phyloP scores from a whole-genome alignment of 2,329 filamentous ascomycete species.

The Fusarium decemcellulare region DNA sequence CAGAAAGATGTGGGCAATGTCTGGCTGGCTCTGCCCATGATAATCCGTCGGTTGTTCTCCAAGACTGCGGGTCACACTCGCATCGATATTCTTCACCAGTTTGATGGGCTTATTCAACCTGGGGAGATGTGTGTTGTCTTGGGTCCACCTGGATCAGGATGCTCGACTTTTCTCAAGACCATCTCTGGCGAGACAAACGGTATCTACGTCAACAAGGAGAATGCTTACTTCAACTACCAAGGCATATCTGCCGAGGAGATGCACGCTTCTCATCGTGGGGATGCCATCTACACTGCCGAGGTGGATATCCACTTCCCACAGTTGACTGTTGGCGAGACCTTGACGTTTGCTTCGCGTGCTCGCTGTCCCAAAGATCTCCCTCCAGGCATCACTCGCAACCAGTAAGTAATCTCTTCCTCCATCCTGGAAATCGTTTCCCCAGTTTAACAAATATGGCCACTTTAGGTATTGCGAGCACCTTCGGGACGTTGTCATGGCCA shows the following conservation, averaged over 20 bases:
- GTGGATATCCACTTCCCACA: slow-evolving; percentile 83
- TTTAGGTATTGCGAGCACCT: slow-evolving; percentile 60
- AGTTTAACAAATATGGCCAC: not conserved
- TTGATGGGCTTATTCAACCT: slow-evolving; percentile 74
- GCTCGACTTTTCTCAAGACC: slow-evolving; percentile 85
- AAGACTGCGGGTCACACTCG: slow-evolving; percentile 66
- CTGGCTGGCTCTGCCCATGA: slow-evolving; percentile 37
- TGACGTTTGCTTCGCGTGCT: slow-evolving; percentile 80
- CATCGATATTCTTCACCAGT: slow-evolving; percentile 74
- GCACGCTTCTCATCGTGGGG: slow-evolving; percentile 80
- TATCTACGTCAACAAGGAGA: slow-evolving; percentile 73
- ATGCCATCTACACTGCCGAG: slow-evolving; percentile 86
- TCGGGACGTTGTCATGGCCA: slow-evolving; percentile 78
- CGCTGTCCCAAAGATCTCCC: slow-evolving; percentile 72
- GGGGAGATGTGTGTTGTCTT: slow-evolving; percentile 82
- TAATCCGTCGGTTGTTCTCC: slow-evolving; percentile 57
- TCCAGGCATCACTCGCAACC: slow-evolving; percentile 63
- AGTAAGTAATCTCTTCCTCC: too few relatives aligned
- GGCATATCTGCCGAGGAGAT: slow-evolving; percentile 76
- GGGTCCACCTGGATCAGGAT: slow-evolving; percentile 77
- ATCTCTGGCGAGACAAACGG: slow-evolving; percentile 85
- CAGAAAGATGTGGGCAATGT: slow-evolving; percentile 44
- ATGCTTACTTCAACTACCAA: slow-evolving; percentile 80
- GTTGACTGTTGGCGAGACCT: slow-evolving; percentile 80
- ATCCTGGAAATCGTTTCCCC: too few relatives aligned